These are phyloP conservation scores for Saturnispora halmiae DNA, from an alignment of 805 yeast species.

Conservation along the genomic window DNA sequence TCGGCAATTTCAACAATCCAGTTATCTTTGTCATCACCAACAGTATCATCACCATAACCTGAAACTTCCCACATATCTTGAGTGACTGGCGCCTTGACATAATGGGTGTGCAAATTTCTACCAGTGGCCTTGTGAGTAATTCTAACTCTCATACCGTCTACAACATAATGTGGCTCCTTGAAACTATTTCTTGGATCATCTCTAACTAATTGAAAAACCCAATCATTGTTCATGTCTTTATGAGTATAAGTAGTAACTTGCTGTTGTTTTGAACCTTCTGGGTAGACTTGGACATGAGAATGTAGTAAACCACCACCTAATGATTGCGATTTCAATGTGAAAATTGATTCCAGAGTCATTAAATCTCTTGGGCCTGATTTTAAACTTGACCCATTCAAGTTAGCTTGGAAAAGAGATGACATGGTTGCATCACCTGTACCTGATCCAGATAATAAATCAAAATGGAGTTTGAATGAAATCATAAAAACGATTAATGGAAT, in stretches of 20 bases:
- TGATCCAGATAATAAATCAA: conserved; percentile 59
- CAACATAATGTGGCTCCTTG: conserved; percentile 32
- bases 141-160: conserved; percentile 61
- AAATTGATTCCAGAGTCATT: conserved; percentile 40
- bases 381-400: conserved; percentile 56
- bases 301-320: conserved; percentile 71
- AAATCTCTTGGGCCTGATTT: conserved; percentile 60
- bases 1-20: conserved; percentile 82
- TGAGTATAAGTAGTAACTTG: conserved; percentile 90
- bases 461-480: conserved; percentile 72
- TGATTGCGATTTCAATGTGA: conserved; percentile 63
- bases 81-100: conserved; percentile 65
- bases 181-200: conserved; percentile 30
- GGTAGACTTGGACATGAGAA: conserved; percentile 79
- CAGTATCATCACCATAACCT: conserved; percentile 64
- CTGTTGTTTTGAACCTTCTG: conserved; percentile 89
- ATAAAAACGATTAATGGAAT: conserved; percentile 66
- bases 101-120: conserved; percentile 76
- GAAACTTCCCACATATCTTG: conserved; percentile 70
- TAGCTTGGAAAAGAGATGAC: conserved; percentile 78
- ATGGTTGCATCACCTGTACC: conserved; percentile 70
- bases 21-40: conserved; percentile 78
- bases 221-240: conserved; percentile 79
- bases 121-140: conserved; percentile 62
- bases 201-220: conserved; percentile 59